Evolutionary conservation across 257 asterid genomes (phyloP).

Genomic region (Dorcoceras hygrometricum): DNA sequence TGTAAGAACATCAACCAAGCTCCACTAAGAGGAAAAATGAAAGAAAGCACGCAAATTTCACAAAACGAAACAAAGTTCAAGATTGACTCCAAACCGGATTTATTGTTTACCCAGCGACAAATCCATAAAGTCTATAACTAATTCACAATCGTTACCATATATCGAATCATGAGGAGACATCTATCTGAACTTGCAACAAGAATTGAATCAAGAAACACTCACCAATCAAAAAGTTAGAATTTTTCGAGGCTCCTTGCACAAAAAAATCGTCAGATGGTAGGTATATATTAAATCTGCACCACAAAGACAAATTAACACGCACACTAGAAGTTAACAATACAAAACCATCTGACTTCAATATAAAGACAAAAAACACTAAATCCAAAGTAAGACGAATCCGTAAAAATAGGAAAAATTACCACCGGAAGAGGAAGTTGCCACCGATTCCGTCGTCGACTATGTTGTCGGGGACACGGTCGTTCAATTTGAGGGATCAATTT

Average conservation of each 20-base stretch:
- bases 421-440: not conserved
- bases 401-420: not conserved
- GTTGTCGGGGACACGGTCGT: not conserved
- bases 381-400: not conserved
- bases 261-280: conserved; percentile 1
- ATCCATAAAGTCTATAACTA: not conserved
- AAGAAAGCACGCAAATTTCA: too few species aligned
- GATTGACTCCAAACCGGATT: too few species aligned
- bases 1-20: too few species aligned
- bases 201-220: conserved; percentile 1
- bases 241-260: not conserved
- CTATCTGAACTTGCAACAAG: not conserved
- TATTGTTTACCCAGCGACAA: not conserved
- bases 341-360: not conserved
- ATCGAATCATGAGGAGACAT: not conserved
- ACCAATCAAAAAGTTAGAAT: not conserved
- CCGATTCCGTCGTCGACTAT: not conserved
- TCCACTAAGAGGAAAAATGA: not conserved
- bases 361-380: too few species aligned
- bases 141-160: not conserved
- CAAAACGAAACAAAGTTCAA: too few species aligned
- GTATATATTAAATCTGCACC: conserved; percentile 6
- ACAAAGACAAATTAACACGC: not conserved
- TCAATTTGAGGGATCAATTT: not conserved
- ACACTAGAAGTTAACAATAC: not conserved